These are phyloP conservation scores for Monosporascus sp. DNA, from an alignment of 2,329 filamentous ascomycete species.

Conservation along the genomic window DNA sequence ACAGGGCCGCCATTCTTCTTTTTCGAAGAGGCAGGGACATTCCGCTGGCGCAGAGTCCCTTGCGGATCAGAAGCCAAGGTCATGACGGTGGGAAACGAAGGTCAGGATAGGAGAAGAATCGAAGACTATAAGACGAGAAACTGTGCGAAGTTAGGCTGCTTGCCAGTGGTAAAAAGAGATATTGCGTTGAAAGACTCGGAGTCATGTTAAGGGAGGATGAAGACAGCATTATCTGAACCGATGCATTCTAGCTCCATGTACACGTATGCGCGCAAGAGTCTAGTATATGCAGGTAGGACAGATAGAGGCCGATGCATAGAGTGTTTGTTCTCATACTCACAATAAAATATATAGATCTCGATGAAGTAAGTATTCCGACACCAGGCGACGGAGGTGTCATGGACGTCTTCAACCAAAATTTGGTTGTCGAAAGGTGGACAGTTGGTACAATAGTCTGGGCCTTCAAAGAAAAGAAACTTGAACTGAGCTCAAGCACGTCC, in stretches of 20 bases:
- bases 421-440: neutral
- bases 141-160: neutral
- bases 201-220: too few species aligned
- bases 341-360: neutral
- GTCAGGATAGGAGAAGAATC: constrained; percentile 5
- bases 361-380: neutral
- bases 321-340: neutral
- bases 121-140: neutral
- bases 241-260: too few species aligned
- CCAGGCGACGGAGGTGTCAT: neutral
- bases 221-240: too few species aligned
- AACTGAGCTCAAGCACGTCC: neutral
- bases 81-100: constrained; percentile 26
- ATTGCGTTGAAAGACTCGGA: too few species aligned
- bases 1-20: constrained; percentile 42
- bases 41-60: constrained; percentile 56
- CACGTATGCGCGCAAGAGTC: too few species aligned
- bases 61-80: constrained; percentile 44
- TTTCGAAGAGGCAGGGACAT: constrained; percentile 41
- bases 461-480: neutral
- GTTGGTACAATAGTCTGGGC: neutral
- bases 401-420: neutral
- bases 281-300: neutral
- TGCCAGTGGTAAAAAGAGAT: neutral
- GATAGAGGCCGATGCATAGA: neutral